Evolutionary conservation across 164 flowering plant genomes (phyloP).

Genomic region (Buxus sempervirens): DNA sequence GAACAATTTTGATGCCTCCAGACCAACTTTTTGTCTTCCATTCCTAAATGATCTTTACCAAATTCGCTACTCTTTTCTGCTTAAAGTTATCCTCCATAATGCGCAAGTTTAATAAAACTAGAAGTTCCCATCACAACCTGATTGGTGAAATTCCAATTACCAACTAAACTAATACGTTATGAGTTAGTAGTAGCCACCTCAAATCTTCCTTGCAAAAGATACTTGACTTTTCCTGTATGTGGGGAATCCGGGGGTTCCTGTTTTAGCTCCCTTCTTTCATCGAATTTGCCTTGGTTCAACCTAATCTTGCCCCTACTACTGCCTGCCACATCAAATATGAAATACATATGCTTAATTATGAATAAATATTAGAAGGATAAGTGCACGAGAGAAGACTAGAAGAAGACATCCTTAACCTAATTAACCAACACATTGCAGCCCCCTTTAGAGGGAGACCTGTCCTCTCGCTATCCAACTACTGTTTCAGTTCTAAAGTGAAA

Average conservation of each 20-base stretch:
- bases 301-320: no score
- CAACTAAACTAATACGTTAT: not conserved
- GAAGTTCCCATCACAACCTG: not conserved
- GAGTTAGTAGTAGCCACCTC: not conserved
- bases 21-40: no score
- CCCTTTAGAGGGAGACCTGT: conserved; percentile 7
- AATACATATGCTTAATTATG: no score
- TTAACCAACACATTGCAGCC: no score
- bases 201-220: not conserved
- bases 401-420: not conserved
- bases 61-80: not conserved
- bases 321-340: no score
- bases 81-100: not conserved
- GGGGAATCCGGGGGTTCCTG: no score
- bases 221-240: not conserved
- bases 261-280: no score
- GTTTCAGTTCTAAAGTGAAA: conserved; percentile 3
- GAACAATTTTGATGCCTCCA: no score
- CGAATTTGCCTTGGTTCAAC: no score
- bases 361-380: no score
- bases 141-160: not conserved
- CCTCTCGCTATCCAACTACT: conserved; percentile 6
- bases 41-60: not conserved
- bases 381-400: not conserved
- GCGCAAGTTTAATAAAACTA: not conserved